Conservation (phyloP, 2,329 filamentous ascomycete genomes). For the Corniculantispora saksenae region DNA sequence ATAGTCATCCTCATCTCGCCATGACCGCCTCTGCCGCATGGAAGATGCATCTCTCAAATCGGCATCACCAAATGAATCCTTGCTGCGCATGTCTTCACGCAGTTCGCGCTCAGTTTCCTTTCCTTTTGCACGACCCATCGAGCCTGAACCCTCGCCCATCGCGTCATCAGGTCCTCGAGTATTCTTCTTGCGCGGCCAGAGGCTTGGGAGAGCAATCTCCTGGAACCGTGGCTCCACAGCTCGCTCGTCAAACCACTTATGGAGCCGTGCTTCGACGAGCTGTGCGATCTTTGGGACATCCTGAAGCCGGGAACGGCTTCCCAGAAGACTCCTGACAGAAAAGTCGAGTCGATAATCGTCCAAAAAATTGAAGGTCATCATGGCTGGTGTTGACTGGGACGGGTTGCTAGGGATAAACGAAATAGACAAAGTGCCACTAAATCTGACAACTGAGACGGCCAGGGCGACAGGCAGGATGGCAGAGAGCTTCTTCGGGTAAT, state of each 20-base stretch:
- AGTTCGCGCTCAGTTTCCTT: conserved; percentile 54
- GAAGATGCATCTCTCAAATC: conserved; percentile 37
- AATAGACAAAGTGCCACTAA: conserved; percentile 90
- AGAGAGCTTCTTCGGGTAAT: conserved; percentile 87
- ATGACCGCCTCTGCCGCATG: conserved; percentile 42
- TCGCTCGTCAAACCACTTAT: conserved; percentile 86
- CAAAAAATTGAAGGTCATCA: conserved; percentile 91
- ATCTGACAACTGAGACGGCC: conserved; percentile 87
- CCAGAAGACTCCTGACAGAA: conserved; percentile 76
- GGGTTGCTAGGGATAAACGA: conserved; percentile 83
- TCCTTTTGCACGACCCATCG: conserved; percentile 54
- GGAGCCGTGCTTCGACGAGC: conserved; percentile 75
- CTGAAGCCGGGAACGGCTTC: conserved; percentile 76
- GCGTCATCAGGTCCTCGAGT: conserved; percentile 70
- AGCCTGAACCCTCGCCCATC: conserved; percentile 46
- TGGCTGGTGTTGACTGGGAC: conserved; percentile 72
- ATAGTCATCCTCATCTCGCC: conserved; percentile 40
- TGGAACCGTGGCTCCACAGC: conserved; percentile 85
- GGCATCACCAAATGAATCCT: conserved; percentile 47
- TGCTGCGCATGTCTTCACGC: conserved; percentile 52
- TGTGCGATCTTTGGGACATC: conserved; percentile 89
- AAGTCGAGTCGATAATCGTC: conserved; percentile 86
- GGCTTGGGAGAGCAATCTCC: conserved; percentile 77
- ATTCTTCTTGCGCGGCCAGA: conserved; percentile 85
- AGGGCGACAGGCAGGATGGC: conserved; percentile 90